Conservation (phyloP, 306 rosid species). For the Lathyrus sativus region DNA sequence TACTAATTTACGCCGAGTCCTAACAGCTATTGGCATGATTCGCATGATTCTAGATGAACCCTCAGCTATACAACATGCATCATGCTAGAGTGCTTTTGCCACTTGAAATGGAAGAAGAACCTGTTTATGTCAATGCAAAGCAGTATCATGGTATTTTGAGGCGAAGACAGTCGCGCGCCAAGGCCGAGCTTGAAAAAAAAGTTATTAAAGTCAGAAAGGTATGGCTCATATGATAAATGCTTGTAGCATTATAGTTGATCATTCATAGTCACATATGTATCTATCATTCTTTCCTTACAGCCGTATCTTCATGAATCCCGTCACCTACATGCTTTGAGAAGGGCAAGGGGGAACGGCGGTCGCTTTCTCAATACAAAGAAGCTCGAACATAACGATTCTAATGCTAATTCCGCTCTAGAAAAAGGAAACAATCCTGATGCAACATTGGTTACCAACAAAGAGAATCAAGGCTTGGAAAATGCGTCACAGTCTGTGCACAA, state of each 20-base stretch:
- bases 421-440: constrained; percentile 37
- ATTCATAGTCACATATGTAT: constrained; percentile 15
- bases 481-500: constrained; percentile 36
- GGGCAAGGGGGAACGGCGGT: constrained; percentile 89
- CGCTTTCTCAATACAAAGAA: constrained; percentile 84
- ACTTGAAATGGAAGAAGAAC: constrained; percentile 85
- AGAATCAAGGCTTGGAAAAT: constrained; percentile 41
- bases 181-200: constrained; percentile 81
- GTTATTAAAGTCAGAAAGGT: constrained; percentile 75
- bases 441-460: constrained; percentile 38
- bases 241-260: constrained; percentile 15
- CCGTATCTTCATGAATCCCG: constrained; percentile 94
- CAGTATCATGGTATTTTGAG: constrained; percentile 92
- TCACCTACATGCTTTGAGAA: constrained; percentile 83
- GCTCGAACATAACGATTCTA: constrained; percentile 40
- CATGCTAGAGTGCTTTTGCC: constrained; percentile 88
- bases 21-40: constrained; percentile 37
- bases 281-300: constrained; percentile 47
- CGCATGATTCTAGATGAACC: constrained; percentile 54
- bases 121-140: constrained; percentile 92
- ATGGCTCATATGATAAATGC: constrained; percentile 28
- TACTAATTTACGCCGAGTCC: constrained; percentile 12
- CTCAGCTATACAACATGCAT: constrained; percentile 63
- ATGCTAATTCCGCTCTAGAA: constrained; percentile 37
- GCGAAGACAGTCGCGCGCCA: constrained; percentile 89